These are phyloP conservation scores for Pichia californica DNA, from an alignment of 805 yeast species.

Conservation along the genomic window DNA sequence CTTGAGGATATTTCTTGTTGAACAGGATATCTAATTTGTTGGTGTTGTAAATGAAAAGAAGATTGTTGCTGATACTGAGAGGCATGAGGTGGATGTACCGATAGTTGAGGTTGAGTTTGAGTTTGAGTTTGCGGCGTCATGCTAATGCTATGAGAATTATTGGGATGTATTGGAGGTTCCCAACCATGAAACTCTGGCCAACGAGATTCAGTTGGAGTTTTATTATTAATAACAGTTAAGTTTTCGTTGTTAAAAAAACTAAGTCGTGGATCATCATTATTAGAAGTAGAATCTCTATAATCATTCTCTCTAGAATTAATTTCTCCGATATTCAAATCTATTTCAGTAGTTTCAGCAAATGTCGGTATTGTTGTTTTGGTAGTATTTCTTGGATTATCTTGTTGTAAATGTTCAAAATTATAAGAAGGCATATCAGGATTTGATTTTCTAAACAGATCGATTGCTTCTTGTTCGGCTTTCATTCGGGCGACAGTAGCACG, in stretches of 20 bases:
- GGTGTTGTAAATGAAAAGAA: not conserved
- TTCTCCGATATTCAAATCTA: no score
- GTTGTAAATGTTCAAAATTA: not conserved
- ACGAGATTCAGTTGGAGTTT: not conserved
- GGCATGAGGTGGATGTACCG: no score
- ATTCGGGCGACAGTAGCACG: conserved; percentile 8
- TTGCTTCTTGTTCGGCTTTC: conserved; percentile 10
- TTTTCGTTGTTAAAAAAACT: no score
- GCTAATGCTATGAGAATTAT: conserved; percentile 2
- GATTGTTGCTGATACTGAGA: no score
- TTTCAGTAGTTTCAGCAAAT: not conserved
- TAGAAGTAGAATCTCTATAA: no score
- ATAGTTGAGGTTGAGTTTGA: conserved; percentile 3
- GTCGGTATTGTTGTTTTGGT: not conserved
- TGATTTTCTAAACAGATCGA: conserved; percentile 3
- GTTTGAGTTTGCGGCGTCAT: conserved; percentile 5
- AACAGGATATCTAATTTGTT: not conserved
- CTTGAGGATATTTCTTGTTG: not conserved
- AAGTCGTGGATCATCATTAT: no score
- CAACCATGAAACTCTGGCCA: not conserved
- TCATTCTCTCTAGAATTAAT: no score
- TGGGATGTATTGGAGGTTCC: not conserved
- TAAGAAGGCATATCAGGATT: conserved; percentile 8
- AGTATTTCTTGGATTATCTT: not conserved
- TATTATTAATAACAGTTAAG: no score